Evolutionary conservation across 2,329 filamentous ascomycete genomes (phyloP), one percentile per base, ranked within the genome.

Genomic region (Tolypocladium album): DNA sequence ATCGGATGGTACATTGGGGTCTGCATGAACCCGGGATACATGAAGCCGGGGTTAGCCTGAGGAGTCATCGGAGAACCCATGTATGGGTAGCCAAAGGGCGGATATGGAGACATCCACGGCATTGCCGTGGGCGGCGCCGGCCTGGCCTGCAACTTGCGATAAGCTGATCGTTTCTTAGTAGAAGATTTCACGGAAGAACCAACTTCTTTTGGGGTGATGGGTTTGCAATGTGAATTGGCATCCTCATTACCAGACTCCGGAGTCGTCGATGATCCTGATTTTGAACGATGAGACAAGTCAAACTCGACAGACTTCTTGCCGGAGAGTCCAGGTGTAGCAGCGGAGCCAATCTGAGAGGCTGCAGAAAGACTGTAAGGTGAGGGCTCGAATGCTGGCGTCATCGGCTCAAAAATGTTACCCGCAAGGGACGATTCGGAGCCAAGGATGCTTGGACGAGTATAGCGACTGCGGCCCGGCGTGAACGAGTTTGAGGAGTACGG

Each of bases 1-100:
- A 66, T 62, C 20, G 62, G 58, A 42, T 61, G 62, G 34, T 66
- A 66, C 52, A 62, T 62, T 1, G 58, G 63, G 52, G 58, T 59
- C 11, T 62, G 64, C 61, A 64, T 63, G 56, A 67, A 69, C n/a
- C 62, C 61, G 24, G 62, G 55, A 56, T 67, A 69, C 55, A 68
- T 59, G 11, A 67, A 22, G 20, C 59, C 62, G 9, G 62, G 61
- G 7, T 55, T 64, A 17, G 59, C 53, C 24, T 67, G 64, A 43
- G 65, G 65, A 9, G 62, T 66, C 59, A 67, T 64, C 1, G 65
- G 63, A 24, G 58, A 53, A 40, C 55, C 59, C 61, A 63, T 60
- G 58, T 65, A 64, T 7, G 62, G 63, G 34, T 63, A 65, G 6
- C 57, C 58, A 22, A 58, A 65, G 1, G 52, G 60, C 2, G 57